Base-by-base conservation (phyloP, 768 basidiomycete genomes). In the Fistulinella prunicolor region DNA sequence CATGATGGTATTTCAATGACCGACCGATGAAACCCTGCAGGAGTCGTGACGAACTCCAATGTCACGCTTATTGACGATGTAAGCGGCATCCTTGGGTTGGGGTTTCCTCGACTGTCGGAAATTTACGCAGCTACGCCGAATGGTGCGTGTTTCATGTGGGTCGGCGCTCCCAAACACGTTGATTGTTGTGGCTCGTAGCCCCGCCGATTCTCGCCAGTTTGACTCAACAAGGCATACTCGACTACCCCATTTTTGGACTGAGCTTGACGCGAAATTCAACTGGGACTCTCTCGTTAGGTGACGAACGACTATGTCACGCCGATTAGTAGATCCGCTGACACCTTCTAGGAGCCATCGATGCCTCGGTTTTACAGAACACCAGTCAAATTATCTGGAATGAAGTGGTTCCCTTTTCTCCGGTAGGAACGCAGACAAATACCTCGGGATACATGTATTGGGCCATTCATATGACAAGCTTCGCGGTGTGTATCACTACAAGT, bases 371-470 rank as follows among this genome's bases (percentile, higher is more conserved):
- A 14, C 71, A 65, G 22, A 79, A 88, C 60, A 61, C 71, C 3
- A 81, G 73, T 47, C 57, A 74, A 16, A 82, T 91, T 23, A 74
- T 73, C 41, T 91, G 89, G 89, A 85, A 84, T 53, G 76, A 80
- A 35, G 85, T 91, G 2, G 79, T 82, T 14, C 77, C 88, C 12
- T 91, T 91, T 58, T 72, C 81, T 17, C 89, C 89, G 4, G 70
- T 86, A 47, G 75, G 71, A 6, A 63, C 70, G 5, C 77, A 79
- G 54, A 77, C 69, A 51, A 83, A 80, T 51, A 62, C 72, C 13
- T 82, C 88, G 4, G 84, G 83, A 53, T 90, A 90, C 55, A 69
- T 91, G 38, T 81, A 84, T 50, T 91, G 89, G 89, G 78, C 79
- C 0, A 80, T 89, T 50, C 79, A 78, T 3, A 60, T 90, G 35